Evolutionary conservation across 495 filamentous ascomycete species (phyloP).

Genomic region (Aspergillus mulundensis): DNA sequence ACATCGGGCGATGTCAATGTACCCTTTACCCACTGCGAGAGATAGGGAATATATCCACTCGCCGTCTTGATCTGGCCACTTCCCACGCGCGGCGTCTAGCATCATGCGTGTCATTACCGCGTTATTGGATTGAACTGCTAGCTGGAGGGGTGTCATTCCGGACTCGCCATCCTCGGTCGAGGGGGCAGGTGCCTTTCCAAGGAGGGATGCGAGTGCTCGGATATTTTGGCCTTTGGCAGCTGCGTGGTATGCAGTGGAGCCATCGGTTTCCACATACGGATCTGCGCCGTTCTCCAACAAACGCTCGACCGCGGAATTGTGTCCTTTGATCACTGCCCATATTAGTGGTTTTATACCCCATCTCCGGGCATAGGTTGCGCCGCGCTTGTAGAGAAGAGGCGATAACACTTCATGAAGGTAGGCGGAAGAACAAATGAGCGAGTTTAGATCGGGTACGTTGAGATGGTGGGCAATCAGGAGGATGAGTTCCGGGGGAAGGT

Average conservation of each 20-base stretch:
- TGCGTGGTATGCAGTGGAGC: not conserved
- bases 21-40: not conserved
- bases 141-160: not conserved
- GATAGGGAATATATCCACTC: not conserved
- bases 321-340: not conserved
- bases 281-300: not conserved
- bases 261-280: not conserved
- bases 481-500: not conserved
- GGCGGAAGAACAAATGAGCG: not conserved
- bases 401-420: not conserved
- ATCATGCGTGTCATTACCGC: not conserved
- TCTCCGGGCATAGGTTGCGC: not conserved
- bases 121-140: not conserved
- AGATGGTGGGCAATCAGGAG: not conserved
- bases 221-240: not conserved
- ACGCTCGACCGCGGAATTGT: not conserved
- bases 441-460: not conserved
- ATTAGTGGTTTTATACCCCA: not conserved
- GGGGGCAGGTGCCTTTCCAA: not conserved
- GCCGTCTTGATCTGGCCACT: not conserved
- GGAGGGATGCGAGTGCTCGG: not conserved
- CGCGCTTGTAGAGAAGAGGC: not conserved
- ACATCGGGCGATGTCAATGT: not conserved
- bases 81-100: not conserved
- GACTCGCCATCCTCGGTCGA: not conserved